Percentiles rank a stretch among this genome's conserved stretches.
These are phyloP conservation scores for Penicillium dipodomyicola DNA, from an alignment of 495 filamentous ascomycete genomes.

Conservation along the genomic window DNA sequence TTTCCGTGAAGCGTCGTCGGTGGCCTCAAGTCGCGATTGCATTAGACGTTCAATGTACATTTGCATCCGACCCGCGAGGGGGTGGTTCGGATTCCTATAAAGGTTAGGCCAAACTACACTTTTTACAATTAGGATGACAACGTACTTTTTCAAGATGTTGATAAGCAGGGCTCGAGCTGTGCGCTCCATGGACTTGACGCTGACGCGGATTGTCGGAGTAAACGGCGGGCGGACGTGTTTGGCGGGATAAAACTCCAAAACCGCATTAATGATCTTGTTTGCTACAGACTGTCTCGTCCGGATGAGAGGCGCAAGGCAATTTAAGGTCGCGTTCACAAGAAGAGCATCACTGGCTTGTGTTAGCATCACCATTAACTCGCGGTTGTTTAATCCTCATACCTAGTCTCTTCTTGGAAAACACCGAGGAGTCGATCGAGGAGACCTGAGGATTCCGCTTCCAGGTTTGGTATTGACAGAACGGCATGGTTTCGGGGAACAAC, in stretches of 20 bases:
- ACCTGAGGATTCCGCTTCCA: conserved; percentile 89
- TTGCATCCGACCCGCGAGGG: conserved; percentile 68
- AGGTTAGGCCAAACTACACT: not conserved
- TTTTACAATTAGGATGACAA: not conserved
- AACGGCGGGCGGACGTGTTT: conserved; percentile 72
- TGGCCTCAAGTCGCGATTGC: conserved; percentile 68
- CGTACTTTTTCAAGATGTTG: conserved; percentile 74
- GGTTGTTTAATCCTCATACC: conserved; percentile 47
- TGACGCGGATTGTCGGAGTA: conserved; percentile 73
- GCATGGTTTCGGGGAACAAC: conserved; percentile 82
- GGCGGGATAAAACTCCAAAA: conserved; percentile 90
- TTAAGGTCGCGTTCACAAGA: conserved; percentile 88
- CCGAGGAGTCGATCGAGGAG: conserved; percentile 86
- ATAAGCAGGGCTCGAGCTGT: conserved; percentile 79
- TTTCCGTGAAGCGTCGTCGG: conserved; percentile 73
- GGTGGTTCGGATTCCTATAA: conserved; percentile 65
- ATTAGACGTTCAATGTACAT: conserved; percentile 76
- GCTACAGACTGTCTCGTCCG: conserved; percentile 76
- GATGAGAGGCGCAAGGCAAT: conserved; percentile 76
- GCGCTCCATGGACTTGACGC: conserved; percentile 89
- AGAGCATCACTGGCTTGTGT: conserved; percentile 67
- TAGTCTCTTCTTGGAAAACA: conserved; percentile 79
- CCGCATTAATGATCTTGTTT: conserved; percentile 76
- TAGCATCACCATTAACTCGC: conserved; percentile 11
- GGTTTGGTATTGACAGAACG: conserved; percentile 67